A percentile compares a stretch with the other conserved stretches of the same genome.
phyloP scores from a whole-genome alignment of 352 stramenopile genomes.

The Pythium vanterpoolii region DNA sequence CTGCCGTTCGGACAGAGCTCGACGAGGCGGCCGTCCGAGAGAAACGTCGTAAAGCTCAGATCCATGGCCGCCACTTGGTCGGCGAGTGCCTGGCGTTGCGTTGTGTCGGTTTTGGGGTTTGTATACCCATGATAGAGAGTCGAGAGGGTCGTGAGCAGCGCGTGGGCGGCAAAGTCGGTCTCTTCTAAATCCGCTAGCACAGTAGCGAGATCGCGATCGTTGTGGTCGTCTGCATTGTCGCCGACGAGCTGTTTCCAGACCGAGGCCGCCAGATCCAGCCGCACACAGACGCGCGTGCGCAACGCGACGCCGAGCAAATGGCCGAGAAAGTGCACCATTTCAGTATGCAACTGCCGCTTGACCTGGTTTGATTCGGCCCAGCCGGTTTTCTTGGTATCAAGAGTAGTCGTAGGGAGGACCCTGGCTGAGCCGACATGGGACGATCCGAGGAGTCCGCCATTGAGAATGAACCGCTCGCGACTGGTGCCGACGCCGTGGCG shows the following conservation, averaged over 20 bases:
- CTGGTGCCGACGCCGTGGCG: constrained; percentile 70
- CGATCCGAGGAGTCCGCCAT: constrained; percentile 29
- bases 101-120: not conserved
- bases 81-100: constrained; percentile 20
- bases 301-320: constrained; percentile 89
- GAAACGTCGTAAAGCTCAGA: constrained; percentile 66
- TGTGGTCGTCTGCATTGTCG: constrained; percentile 31
- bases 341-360: constrained; percentile 54
- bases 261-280: constrained; percentile 61
- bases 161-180: constrained; percentile 58
- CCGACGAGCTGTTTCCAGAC: constrained; percentile 77
- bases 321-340: constrained; percentile 90
- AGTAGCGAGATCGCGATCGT: too few relatives aligned
- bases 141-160: constrained; percentile 46
- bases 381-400: not conserved
- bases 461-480: constrained; percentile 85
- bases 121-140: constrained; percentile 28
- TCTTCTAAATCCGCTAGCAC: constrained; percentile 54
- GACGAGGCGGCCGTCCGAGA: constrained; percentile 56
- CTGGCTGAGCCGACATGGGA: constrained; percentile 7
- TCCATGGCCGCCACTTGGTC: constrained; percentile 66
- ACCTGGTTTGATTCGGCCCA: constrained; percentile 40
- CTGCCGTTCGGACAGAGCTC: constrained; percentile 39
- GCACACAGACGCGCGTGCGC: constrained; percentile 72
- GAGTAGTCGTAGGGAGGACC: not conserved